Evolutionary conservation across 2,329 filamentous ascomycete genomes (phyloP).

Genomic region (Nakataea oryzae): DNA sequence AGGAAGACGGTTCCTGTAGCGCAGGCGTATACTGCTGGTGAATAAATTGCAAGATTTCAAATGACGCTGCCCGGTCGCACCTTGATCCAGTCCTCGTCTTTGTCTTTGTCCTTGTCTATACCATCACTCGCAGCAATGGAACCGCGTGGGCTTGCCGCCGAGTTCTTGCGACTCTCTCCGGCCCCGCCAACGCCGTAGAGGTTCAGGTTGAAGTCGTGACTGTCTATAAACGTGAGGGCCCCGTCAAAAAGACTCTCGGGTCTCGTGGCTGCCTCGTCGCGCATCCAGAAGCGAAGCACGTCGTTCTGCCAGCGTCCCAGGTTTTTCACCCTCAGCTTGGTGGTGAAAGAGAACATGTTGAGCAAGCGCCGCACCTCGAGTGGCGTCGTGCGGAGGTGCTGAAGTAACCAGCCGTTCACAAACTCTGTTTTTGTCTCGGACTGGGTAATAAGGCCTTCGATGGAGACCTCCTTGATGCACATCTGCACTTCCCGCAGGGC

Average conservation of each 20-base stretch:
- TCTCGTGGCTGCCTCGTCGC: conserved; percentile 16
- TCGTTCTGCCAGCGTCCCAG: conserved; percentile 28
- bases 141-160: too few species aligned
- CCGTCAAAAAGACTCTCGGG: not conserved
- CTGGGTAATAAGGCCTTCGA: conserved; percentile 28
- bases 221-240: conserved; percentile 1
- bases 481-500: conserved; percentile 17
- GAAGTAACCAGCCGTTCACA: conserved; percentile 42
- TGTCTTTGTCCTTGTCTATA: not conserved
- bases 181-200: too few species aligned
- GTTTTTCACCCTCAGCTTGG: conserved; percentile 20
- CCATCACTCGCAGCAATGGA: not conserved
- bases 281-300: conserved; percentile 28
- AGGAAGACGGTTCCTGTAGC: too few species aligned
- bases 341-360: conserved; percentile 17
- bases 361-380: conserved; percentile 33
- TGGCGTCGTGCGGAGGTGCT: conserved; percentile 35
- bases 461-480: conserved; percentile 37
- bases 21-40: not conserved
- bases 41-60: not conserved
- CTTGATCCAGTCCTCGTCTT: too few species aligned
- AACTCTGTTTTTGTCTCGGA: conserved; percentile 30
- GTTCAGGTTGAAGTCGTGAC: not conserved
- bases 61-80: not conserved
- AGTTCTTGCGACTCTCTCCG: not conserved